Evolutionary conservation across 2,329 filamentous ascomycete genomes (phyloP), one percentile per base, ranked within the genome.

Genomic region (Sarocladiaceae sp.): DNA sequence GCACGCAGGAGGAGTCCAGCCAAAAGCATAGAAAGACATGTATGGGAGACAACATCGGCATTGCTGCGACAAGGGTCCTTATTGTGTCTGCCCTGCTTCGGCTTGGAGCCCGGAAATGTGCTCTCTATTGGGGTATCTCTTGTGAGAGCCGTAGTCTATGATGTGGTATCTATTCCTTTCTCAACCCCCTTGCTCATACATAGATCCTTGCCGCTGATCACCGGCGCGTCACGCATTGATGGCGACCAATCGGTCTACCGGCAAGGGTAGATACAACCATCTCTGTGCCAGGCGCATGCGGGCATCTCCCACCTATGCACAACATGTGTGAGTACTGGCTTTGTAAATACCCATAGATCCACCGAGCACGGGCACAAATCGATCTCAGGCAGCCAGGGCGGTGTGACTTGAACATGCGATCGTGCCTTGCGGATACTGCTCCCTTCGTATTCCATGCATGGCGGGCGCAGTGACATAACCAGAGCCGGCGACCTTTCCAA

Each of bases 381-480:
- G 37, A 41, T 41, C 37, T 41, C 9, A 41, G 23, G 26, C 37
- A 41, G 4, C 9, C 12, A 5, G 23, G 20, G 37, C 37, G 24
- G 37, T 41, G 37, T 41, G 37, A 41, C 23, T 41, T 27, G 5
- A 18, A 18, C 23, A 3, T 27, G 37, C 37, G 37, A 41, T 41
- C 37, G 10, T 29, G 37, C 37, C 37, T 27, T 24, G 19, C 5
- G 24, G 5, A 16, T 19, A 39, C 5, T 18, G 12, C 12, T 4
- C 11, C 37, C 37, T 41, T 41, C 37, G 37, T 41, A 41, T 41
- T 41, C n/a, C n/a, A 18, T 41, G 37, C 37, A 41, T 21, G 37
- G 7, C 23, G 29, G 37, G 37, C 37, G 37, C 19, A 16, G 37
- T 41, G 37, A 15, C 10, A 41, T 41, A 19, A 12, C 13, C 24